phyloP scores from a whole-genome alignment of 1,284 basidiomycete species.

The Coniferiporia weirii region DNA sequence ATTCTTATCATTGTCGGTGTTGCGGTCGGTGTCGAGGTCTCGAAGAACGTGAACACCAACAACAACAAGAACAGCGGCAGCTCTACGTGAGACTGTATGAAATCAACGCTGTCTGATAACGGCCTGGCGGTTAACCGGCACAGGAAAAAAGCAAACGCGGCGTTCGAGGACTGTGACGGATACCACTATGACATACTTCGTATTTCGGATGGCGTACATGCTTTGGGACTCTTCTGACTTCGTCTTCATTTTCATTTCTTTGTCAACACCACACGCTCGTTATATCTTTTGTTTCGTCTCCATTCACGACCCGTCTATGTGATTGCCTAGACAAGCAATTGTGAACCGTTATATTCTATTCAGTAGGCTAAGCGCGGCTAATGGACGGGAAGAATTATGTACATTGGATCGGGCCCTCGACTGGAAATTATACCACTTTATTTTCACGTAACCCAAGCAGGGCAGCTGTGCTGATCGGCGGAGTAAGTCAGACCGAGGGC shows the following conservation, averaged over 20 bases:
- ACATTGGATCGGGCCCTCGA: neutral
- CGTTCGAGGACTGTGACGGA: too few species aligned
- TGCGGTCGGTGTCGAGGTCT: constrained; percentile 53
- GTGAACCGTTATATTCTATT: neutral
- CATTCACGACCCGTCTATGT: too few species aligned
- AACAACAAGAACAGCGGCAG: constrained; percentile 17
- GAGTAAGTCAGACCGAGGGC: too few species aligned
- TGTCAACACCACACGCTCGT: constrained; percentile 10
- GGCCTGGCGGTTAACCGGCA: too few species aligned
- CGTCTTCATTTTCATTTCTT: constrained; percentile 7
- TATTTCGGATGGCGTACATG: neutral
- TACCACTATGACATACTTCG: neutral
- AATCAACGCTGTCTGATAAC: constrained; percentile 14
- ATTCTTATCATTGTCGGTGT: constrained; percentile 61
- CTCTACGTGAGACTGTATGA: constrained; percentile 20
- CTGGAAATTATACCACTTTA: neutral
- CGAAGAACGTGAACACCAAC: constrained; percentile 27
- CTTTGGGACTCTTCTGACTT: neutral
- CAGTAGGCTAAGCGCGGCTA: constrained; percentile 6
- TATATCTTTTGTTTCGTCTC: neutral
- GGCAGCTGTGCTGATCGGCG: neutral
- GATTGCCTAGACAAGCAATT: too few species aligned
- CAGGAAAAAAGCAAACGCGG: too few species aligned
- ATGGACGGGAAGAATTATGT: neutral
- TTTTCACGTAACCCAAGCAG: neutral